Base-by-base conservation (phyloP, 345 rosid genomes). In the Sisymbrium irio region DNA sequence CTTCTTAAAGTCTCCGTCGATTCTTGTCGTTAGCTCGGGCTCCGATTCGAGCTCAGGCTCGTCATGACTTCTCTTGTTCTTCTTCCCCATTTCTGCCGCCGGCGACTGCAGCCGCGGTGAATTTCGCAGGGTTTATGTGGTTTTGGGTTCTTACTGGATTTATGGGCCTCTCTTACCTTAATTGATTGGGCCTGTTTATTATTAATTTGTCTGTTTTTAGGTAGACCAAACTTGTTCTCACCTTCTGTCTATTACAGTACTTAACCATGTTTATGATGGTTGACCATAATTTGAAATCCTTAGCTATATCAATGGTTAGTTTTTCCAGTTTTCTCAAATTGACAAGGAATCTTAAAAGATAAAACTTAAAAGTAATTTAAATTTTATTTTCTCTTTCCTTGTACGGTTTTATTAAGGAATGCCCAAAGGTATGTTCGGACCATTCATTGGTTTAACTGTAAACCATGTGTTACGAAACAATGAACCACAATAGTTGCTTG, bases 31-130 rank as follows among this genome's bases (percentile, higher is more conserved):
- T 78, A 18, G 79, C 4, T 59, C 81, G 41, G 66, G 35, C 73
- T 69, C 80, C 74, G 7, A 14, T 59, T 57, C 73, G 1, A 42
- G 59, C 54, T 69, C 70, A 44, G 72, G 3, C 33, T 71, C 78
- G 8, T 32, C 35, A 32, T 32, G 35, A 32, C 35, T 32, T 32
- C 8, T 32, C 35, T 32, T 32, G 35, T 32, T 32, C 35, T 32
- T 32, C 35, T 32, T 87, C 67, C 84, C 96, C 96, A 89, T 92
- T 77, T 62, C 65, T 55, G 45, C 76, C 76, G 76, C 35, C 35
- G 35, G 35, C 35, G 35, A 32, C 8, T 32, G 35, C 35, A 0
- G 35, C 8, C 35, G 35, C 35, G 35, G 8, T 7, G 35, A 32
- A 32, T 32, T 32, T 32, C 35, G 7, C 35, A 32, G 35, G 35